phyloP scores from a whole-genome alignment of 495 filamentous ascomycete species.

The Aspergillus hancockii region DNA sequence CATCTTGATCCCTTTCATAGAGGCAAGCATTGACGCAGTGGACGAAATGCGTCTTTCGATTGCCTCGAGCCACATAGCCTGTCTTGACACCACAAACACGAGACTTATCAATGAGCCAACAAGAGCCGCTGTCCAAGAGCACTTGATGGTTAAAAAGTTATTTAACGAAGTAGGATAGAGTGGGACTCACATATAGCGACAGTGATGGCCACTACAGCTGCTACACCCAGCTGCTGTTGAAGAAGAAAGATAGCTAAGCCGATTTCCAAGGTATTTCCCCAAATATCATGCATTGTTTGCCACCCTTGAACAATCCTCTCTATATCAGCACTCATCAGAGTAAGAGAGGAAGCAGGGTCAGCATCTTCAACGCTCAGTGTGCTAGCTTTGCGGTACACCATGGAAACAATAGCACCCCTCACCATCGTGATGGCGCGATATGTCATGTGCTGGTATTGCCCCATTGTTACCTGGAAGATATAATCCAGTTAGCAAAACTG shows the following conservation, averaged over 20 bases:
- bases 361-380: constrained; percentile 41
- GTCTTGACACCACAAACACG: constrained; percentile 31
- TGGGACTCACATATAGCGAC: constrained; percentile 45
- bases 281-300: constrained; percentile 56
- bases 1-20: constrained; percentile 64
- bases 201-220: constrained; percentile 52
- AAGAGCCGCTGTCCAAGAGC: constrained; percentile 28
- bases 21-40: constrained; percentile 49
- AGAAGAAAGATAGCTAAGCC: constrained; percentile 59
- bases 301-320: constrained; percentile 53
- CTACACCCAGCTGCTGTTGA: constrained; percentile 54
- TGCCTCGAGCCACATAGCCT: constrained; percentile 51
- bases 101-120: constrained; percentile 39
- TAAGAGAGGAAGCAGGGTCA: constrained; percentile 54
- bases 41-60: constrained; percentile 54
- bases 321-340: constrained; percentile 65
- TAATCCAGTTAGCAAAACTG: constrained; percentile 27
- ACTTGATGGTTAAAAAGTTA: background rate
- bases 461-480: constrained; percentile 33
- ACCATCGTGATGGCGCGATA: constrained; percentile 61
- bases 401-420: constrained; percentile 56
- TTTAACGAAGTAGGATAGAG: constrained; percentile 22
- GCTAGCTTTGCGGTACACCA: constrained; percentile 55
- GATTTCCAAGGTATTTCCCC: constrained; percentile 61
- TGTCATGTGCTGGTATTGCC: constrained; percentile 56